Percentiles rank a stretch among this genome's conserved stretches.
These are phyloP conservation scores for Wickerhamomyces sp. DNA, from an alignment of 1,139 yeast species.

Conservation along the genomic window DNA sequence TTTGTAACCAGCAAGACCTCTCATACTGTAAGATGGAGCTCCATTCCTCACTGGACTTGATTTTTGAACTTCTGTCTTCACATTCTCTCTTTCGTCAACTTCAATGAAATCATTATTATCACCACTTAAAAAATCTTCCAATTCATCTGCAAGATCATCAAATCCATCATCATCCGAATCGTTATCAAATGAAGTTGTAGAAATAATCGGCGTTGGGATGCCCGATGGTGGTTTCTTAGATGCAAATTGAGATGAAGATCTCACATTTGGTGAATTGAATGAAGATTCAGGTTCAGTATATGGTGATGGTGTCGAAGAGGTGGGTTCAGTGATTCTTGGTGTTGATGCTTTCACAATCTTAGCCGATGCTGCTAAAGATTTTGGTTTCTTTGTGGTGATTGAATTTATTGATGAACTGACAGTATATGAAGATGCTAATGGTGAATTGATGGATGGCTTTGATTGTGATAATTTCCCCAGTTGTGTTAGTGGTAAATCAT, in stretches of 20 bases:
- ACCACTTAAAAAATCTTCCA: conserved; percentile 19
- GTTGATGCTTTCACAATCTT: not conserved
- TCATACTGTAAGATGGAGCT: conserved; percentile 17
- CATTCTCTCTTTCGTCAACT: conserved; percentile 11
- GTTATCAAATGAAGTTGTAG: not conserved
- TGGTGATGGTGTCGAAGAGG: conserved; percentile 1
- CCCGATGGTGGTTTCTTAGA: conserved; percentile 18
- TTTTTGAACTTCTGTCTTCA: not conserved
- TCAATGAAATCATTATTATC: conserved; percentile 9
- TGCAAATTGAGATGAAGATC: conserved; percentile 4
- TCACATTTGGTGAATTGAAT: conserved; percentile 1
- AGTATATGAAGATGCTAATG: conserved; percentile 3
- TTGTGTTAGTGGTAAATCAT: conserved; percentile 14
- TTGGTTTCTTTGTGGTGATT: conserved; percentile 1
- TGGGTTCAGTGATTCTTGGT: not conserved
- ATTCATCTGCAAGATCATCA: conserved; percentile 18
- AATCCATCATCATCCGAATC: conserved; percentile 19
- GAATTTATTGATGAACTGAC: not conserved
- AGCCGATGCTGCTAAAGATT: not conserved
- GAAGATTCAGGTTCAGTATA: conserved; percentile 1
- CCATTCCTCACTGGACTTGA: not conserved
- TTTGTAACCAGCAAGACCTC: conserved; percentile 18
- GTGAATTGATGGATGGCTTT: conserved; percentile 8
- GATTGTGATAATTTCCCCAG: conserved; percentile 6
- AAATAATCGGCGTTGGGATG: conserved; percentile 2